phyloP scores from a whole-genome alignment of 202 grass and related monocot genomes.

The Musa balbisiana region DNA sequence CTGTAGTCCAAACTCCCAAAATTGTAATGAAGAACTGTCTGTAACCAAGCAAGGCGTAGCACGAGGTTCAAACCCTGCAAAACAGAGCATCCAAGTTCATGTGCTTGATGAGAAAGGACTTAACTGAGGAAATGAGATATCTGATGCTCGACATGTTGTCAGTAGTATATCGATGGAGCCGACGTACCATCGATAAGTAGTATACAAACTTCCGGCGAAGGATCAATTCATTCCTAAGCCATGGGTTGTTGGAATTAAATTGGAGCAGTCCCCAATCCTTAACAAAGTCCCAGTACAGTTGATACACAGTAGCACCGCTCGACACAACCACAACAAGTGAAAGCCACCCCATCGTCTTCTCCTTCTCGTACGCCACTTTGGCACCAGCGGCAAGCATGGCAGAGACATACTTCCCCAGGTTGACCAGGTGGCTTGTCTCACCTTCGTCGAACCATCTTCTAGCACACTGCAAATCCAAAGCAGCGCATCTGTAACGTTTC shows the following conservation, averaged over 20 bases:
- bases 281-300: conserved; percentile 87
- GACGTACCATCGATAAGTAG: conserved; percentile 72
- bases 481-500: not conserved
- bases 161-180: not conserved
- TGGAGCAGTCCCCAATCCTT: conserved; percentile 82
- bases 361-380: conserved; percentile 73
- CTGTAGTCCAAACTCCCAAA: conserved; percentile 64
- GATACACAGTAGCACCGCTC: conserved; percentile 52
- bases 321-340: conserved; percentile 46
- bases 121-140: too few relatives aligned
- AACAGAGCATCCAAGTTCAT: conserved; percentile 5
- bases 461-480: conserved; percentile 39
- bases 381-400: conserved; percentile 71
- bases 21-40: conserved; percentile 64
- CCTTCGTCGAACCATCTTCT: conserved; percentile 88
- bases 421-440: conserved; percentile 47
- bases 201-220: conserved; percentile 55
- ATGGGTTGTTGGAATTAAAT: conserved; percentile 57
- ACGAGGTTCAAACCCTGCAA: conserved; percentile 70
- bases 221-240: conserved; percentile 67
- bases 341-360: conserved; percentile 44
- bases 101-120: not conserved
- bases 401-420: conserved; percentile 80
- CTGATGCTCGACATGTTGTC: too few relatives aligned
- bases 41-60: conserved; percentile 69